These are phyloP conservation scores for Pulicaria dysenterica DNA, from an alignment of 129 eudicot genomes.

Conservation along the genomic window DNA sequence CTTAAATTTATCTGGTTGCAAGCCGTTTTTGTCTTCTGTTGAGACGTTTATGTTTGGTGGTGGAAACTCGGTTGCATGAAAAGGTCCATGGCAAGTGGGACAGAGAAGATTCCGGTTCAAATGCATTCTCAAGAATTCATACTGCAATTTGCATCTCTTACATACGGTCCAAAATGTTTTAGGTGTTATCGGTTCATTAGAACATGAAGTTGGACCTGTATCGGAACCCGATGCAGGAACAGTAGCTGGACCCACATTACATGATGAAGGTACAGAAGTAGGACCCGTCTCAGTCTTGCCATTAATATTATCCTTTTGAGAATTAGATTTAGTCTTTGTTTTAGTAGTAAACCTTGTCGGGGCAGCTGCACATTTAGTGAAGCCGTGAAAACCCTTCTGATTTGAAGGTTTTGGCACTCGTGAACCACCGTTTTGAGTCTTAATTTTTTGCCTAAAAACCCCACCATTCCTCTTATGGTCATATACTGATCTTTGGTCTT, in stretches of 20 bases:
- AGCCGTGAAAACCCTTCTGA: slow-evolving; percentile 55
- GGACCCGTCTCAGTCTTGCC: slow-evolving; percentile 12
- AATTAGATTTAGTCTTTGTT: slow-evolving; percentile 34
- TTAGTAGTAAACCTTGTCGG: slow-evolving; percentile 28
- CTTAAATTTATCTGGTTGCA: slow-evolving; percentile 21
- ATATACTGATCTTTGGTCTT: slow-evolving; percentile 52
- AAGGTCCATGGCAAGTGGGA: slow-evolving; percentile 76
- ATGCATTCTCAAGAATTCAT: slow-evolving; percentile 71
- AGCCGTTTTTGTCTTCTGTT: slow-evolving; percentile 26
- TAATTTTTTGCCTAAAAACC: slow-evolving; percentile 32
- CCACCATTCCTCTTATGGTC: slow-evolving; percentile 52
- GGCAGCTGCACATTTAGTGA: slow-evolving; percentile 38
- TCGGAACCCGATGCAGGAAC: neutral
- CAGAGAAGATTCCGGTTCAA: slow-evolving; percentile 68
- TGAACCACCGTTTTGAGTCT: slow-evolving; percentile 34
- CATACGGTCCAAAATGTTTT: slow-evolving; percentile 82
- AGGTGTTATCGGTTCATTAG: slow-evolving; percentile 18
- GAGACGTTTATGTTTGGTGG: slow-evolving; percentile 49
- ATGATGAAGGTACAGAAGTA: no score
- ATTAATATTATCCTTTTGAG: slow-evolving; percentile 16
- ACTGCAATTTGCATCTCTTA: slow-evolving; percentile 78
- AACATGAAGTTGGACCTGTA: slow-evolving; percentile 21
- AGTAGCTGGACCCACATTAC: neutral
- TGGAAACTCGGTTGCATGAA: slow-evolving; percentile 54
- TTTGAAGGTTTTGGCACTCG: slow-evolving; percentile 29